These are phyloP conservation scores for Dalbergia cochinchinensis DNA, from an alignment of 306 rosid species.

Conservation along the genomic window DNA sequence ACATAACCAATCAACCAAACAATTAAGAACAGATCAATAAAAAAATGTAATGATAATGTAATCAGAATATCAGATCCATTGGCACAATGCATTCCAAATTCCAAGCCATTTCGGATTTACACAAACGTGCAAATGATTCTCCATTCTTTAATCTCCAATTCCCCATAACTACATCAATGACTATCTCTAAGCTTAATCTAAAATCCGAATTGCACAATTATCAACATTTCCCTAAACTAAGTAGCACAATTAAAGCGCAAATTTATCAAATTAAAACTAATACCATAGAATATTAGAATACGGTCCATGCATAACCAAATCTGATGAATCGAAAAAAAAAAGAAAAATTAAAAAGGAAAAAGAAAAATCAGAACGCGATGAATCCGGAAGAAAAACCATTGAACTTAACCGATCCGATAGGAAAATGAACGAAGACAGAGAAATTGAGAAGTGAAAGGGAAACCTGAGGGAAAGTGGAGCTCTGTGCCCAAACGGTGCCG, in stretches of 20 bases:
- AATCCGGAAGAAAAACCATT: background rate
- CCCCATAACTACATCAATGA: background rate
- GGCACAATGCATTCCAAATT: background rate
- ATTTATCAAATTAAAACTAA: background rate
- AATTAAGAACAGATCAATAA: slow-evolving; percentile 9
- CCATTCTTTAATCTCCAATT: background rate
- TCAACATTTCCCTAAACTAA: background rate
- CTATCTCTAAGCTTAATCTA: background rate
- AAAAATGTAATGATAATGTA: background rate
- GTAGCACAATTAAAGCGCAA: background rate
- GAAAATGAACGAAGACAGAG: background rate
- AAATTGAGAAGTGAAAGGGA: background rate
- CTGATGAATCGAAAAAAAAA: slow-evolving; percentile 2
- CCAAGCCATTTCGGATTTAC: background rate
- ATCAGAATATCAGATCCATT: slow-evolving; percentile 1
- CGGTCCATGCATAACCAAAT: background rate
- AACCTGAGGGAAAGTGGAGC: slow-evolving; percentile 73
- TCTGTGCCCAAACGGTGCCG: slow-evolving; percentile 78
- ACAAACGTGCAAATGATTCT: background rate
- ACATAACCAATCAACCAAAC: background rate
- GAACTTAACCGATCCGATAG: background rate
- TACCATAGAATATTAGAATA: background rate
- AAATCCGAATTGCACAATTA: background rate
- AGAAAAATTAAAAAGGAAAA: background rate
- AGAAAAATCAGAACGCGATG: background rate